Base-by-base conservation (phyloP, 2,329 filamentous ascomycete genomes). In the Colletotrichum tofieldiae region DNA sequence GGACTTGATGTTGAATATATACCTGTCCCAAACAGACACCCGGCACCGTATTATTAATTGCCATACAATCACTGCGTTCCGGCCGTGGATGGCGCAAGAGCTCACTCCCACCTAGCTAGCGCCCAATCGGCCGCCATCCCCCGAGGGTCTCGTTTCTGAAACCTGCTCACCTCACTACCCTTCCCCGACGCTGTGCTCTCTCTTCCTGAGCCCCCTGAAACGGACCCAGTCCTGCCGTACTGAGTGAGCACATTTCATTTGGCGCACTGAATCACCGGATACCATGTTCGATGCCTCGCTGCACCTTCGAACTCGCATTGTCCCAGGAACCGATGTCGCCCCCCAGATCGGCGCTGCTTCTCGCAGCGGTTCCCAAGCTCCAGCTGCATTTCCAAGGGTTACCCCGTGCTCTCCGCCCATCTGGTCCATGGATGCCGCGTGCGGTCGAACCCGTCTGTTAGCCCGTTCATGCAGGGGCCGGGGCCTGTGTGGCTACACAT, bases 331-430 rank as follows among this genome's bases (percentile, higher is more conserved):
- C 59, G n/a, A 43, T 43, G 35, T 23, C 23, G 9, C 45, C 39
- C 29, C 54, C 35, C 65, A 75, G 71, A 64, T 75, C 64, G 47
- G 66, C 75, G 23, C 56, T 26, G 47, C 65, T 61, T 68, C 65
- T 75, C 71, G 43, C 52, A 73, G 60, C 29, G 66, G 71, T 75
- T 73, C 47, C 49, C 71, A 47, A 76, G 75, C 69, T 72, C 47
- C 35, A 52, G 59, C 47, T 37, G 37, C 58, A 32, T 58, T 62
- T 16, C 39, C 37, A 7, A 55, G 41, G 3, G 18, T 8, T 37
- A 16, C 43, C 49, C 60, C 35, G 5, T 18, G 32, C 54, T 60
- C 35, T 47, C 23, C 29, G 5, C 14, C 26, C 6, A n/a, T 65
- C 23, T 26, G 20, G 29, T 35, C 35, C 54, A 69, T 60, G 70